These are phyloP conservation scores for Neurospora cerealis DNA, from an alignment of 495 filamentous ascomycete genomes.

Conservation along the genomic window DNA sequence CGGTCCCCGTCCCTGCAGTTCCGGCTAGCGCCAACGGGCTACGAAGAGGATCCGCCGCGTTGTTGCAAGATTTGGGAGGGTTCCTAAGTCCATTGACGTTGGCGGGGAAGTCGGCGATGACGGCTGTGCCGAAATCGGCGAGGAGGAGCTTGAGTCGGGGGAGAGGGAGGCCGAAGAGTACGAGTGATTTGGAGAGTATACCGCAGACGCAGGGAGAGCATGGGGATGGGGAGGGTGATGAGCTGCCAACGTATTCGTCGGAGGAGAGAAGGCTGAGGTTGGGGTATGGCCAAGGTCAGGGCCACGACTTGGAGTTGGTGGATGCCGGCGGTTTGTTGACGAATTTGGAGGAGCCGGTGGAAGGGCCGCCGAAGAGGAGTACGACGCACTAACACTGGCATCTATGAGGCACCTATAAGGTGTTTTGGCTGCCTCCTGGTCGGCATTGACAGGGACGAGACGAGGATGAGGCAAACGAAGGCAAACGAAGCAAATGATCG, in stretches of 20 bases:
- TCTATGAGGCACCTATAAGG: too few species aligned
- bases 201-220: conserved; percentile 21
- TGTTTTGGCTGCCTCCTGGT: too few species aligned
- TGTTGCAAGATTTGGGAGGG: conserved; percentile 51
- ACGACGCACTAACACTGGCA: not conserved
- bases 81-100: conserved; percentile 18
- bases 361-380: not conserved
- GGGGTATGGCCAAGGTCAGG: not conserved
- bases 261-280: not conserved
- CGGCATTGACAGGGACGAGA: too few species aligned
- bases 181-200: conserved; percentile 17
- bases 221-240: not conserved
- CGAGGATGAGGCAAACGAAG: not conserved
- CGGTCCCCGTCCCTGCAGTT: conserved; percentile 21
- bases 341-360: not conserved
- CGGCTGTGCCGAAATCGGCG: conserved; percentile 5
- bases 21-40: conserved; percentile 25
- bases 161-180: not conserved
- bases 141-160: conserved; percentile 2
- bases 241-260: conserved; percentile 3
- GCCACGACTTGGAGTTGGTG: conserved; percentile 32
- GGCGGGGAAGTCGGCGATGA: too few species aligned
- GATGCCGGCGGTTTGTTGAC: conserved; percentile 46
- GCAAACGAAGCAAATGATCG: not conserved
- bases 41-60: conserved; percentile 38